A percentile compares a stretch with the other conserved stretches of the same genome.
phyloP scores from a whole-genome alignment of 208 protist genomes.

The Acanthamoeba culbertsoni region DNA sequence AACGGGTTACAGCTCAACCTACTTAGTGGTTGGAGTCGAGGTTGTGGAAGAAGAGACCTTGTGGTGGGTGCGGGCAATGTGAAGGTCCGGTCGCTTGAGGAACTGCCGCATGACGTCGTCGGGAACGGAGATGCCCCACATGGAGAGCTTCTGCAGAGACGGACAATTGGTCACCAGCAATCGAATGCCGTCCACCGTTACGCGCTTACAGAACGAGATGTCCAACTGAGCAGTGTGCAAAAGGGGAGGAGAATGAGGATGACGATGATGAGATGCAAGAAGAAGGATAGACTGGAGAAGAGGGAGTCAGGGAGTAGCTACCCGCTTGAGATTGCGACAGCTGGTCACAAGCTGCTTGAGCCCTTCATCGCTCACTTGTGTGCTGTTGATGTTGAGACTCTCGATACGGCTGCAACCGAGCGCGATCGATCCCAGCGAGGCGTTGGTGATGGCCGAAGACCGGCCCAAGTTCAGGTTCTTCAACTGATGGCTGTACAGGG shows the following conservation, averaged over 20 bases:
- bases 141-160: neutral
- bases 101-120: constrained; percentile 1
- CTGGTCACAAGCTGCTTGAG: constrained; percentile 38
- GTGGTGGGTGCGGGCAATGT: neutral
- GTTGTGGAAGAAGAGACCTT: neutral
- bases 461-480: neutral
- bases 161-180: neutral
- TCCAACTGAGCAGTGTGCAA: too few species aligned
- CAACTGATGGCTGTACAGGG: constrained; percentile 11
- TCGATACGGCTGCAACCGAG: neutral
- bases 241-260: too few species aligned
- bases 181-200: constrained; percentile 20
- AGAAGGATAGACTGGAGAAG: too few species aligned
- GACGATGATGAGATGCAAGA: too few species aligned
- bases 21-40: neutral
- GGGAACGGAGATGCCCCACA: constrained; percentile 12
- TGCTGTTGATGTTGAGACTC: constrained; percentile 32
- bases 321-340: neutral
- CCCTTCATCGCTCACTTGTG: constrained; percentile 37
- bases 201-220: constrained; percentile 28
- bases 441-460: neutral
- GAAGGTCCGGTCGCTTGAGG: neutral
- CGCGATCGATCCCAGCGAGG: neutral
- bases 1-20: too few species aligned
- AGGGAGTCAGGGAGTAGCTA: neutral